Base-by-base conservation (phyloP, 805 yeast species). In the Schizosaccharomyces lindneri region DNA sequence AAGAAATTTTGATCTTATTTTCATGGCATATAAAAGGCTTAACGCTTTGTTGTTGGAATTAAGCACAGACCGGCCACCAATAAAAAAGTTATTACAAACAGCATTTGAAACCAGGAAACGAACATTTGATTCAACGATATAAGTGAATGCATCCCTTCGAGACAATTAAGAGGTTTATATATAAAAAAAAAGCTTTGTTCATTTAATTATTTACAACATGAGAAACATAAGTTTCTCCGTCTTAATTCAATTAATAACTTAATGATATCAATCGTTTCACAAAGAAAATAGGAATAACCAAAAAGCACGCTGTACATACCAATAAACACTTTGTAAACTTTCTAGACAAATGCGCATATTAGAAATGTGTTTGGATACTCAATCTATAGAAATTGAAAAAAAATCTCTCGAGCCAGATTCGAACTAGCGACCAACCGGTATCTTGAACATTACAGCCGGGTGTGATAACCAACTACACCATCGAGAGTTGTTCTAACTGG, bases 381-480 rank as follows among this genome's bases (percentile, higher is more conserved):
- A 3, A 2, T n/a, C 4, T 11, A 4, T 9, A 24, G 3, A 24
- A 15, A 48, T n/a, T 1, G 5, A 7, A 51, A 51, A 51, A 51
- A 51, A 29, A n/a, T 51, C 57, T 51, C 57, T 29, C 27, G 57
- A 51, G 57, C 57, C 57, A 51, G 57, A 51, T 19, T 51, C 57
- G 57, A 51, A 51, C 57, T 51, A 51, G 57, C 57, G 57, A 51
- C 57, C 57, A 51, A 51, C 57, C 57, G 57, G 57, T 51, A 51
- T 21, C 57, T 6, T 9, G 19, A 29, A 29, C 21, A 51, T 51
- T 51, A 51, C 57, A 51, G 57, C 57, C 57, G 57, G 57, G 36
- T 51, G 57, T 51, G 57, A 51, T 51, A 51, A 29, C 57, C 57
- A 51, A 51, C 57, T 51, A 51, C 57, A 51, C 57, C 57, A 51